These are phyloP conservation scores for Saccharomycopsis hybrid DNA, from an alignment of 1,139 yeast species.

Conservation along the genomic window DNA sequence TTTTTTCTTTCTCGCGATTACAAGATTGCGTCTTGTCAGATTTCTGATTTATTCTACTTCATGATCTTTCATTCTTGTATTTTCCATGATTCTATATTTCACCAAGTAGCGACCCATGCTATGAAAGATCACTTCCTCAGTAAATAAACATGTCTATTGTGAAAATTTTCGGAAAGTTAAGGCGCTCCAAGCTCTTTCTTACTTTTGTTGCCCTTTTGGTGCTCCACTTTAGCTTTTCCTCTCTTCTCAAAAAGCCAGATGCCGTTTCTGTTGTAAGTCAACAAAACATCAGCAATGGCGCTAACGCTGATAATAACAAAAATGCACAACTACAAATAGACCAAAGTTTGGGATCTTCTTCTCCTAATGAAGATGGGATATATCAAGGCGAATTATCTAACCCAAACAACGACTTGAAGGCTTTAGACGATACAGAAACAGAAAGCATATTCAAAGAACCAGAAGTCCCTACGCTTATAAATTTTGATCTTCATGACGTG, in stretches of 20 bases:
- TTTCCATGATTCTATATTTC: too few species aligned
- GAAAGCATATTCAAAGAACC: conserved; percentile 16
- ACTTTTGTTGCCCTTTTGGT: neutral
- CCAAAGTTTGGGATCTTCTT: neutral
- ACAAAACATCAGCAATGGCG: neutral
- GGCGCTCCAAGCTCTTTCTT: conserved; percentile 6
- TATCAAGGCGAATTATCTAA: too few species aligned
- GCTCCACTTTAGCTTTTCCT: neutral
- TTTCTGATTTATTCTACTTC: too few species aligned
- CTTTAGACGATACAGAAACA: neutral
- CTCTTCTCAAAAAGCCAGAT: too few species aligned
- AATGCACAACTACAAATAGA: neutral
- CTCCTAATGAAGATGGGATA: too few species aligned
- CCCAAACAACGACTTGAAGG: neutral
- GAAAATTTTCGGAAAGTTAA: neutral
- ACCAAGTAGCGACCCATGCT: too few species aligned
- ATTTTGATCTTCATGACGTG: conserved; percentile 17
- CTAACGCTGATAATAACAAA: neutral
- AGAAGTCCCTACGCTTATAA: conserved; percentile 18
- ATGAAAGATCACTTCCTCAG: too few species aligned
- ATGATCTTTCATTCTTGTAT: too few species aligned
- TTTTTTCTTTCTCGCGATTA: too few species aligned
- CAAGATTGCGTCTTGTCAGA: too few species aligned
- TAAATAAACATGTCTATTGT: conserved; percentile 4
- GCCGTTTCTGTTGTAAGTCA: neutral